These are phyloP conservation scores for Neoascochyta sp. DNA, from an alignment of 2,329 filamentous ascomycete species.

Conservation along the genomic window DNA sequence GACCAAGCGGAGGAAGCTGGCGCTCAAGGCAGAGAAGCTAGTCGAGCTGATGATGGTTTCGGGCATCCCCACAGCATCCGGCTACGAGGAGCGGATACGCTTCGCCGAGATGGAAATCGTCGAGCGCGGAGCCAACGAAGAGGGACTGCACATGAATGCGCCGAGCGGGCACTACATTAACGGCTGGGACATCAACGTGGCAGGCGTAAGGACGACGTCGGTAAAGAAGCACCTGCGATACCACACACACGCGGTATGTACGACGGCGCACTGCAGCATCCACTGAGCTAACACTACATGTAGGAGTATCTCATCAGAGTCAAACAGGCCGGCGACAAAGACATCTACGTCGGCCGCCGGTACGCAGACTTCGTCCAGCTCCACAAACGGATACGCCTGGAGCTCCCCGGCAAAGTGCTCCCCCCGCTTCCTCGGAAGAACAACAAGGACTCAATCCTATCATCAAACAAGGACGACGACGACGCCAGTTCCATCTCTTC, in stretches of 20 bases:
- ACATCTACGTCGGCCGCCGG: constrained; percentile 75
- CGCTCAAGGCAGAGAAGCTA: constrained; percentile 88
- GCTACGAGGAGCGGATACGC: constrained; percentile 93
- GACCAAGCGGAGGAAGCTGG: constrained; percentile 89
- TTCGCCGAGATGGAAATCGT: constrained; percentile 98
- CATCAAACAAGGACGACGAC: constrained; percentile 56
- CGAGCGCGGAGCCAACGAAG: constrained; percentile 86
- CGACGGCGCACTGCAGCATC: too few species aligned
- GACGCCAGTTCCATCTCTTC: constrained; percentile 80
- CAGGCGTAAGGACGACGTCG: constrained; percentile 75
- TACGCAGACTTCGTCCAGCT: constrained; percentile 85
- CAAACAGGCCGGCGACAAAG: constrained; percentile 69
- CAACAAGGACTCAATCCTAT: constrained; percentile 67
- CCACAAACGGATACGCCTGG: constrained; percentile 73
- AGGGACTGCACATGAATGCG: constrained; percentile 78
- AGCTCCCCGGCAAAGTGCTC: constrained; percentile 86
- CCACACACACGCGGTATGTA: constrained; percentile 81
- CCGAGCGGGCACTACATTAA: constrained; percentile 91
- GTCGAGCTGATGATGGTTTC: constrained; percentile 99
- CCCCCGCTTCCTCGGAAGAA: constrained; percentile 89
- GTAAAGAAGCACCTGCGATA: constrained; percentile 83
- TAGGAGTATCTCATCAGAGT: constrained; percentile 88
- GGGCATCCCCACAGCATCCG: constrained; percentile 88
- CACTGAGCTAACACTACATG: not conserved
- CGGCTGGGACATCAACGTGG: constrained; percentile 95